Base-by-base conservation (phyloP, 2,329 filamentous ascomycete species). In the Trichophyton mentagrophytes region DNA sequence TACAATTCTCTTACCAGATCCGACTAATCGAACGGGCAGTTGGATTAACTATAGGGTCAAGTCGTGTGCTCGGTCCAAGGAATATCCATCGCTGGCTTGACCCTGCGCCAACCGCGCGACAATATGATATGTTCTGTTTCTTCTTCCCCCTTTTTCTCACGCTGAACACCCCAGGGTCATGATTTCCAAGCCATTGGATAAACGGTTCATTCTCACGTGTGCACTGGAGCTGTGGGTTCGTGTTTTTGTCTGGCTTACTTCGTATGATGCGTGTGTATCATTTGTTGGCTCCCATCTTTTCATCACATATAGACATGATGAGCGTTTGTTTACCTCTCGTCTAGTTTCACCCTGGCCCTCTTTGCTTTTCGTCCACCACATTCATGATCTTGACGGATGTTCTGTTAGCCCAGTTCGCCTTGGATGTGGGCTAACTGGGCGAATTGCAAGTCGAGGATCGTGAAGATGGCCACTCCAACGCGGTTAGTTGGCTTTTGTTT, bases 401-500 rank as follows among this genome's bases (percentile, higher is more conserved):
- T 25, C 27, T 27, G 49, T 53, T 30, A 11, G 49, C 49, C 25
- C 49, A 15, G 49, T 53, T 17, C 49, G 49, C 49, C 49, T 53
- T 53, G 49, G 22, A 30, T 38, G 11, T 6, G 27, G 49, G 22
- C 22, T 53, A 33, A 13, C 13, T 53, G 49, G 49, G 27, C 49
- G 49, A 53, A 53, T 53, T 53, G 22, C 49, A 53, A 25, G 22
- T 5, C 49, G 49, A 27, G 49, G 49, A 30, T 30, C 49, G 25
- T 27, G 49, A 53, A 15, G 49, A 53, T 53, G 49, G 49, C 13
- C 22, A 15, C 49, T 53, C 49, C 27, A 33, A 30, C 49, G 49
- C 25, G 49, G 49, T 53, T 53, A 53, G 49, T 53, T 53, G 49
- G 49, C 49, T 53, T 53, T 53, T 20, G 20, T 53, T 27, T 53